phyloP scores from a whole-genome alignment of 495 filamentous ascomycete genomes.

The Xylaria scruposa region DNA sequence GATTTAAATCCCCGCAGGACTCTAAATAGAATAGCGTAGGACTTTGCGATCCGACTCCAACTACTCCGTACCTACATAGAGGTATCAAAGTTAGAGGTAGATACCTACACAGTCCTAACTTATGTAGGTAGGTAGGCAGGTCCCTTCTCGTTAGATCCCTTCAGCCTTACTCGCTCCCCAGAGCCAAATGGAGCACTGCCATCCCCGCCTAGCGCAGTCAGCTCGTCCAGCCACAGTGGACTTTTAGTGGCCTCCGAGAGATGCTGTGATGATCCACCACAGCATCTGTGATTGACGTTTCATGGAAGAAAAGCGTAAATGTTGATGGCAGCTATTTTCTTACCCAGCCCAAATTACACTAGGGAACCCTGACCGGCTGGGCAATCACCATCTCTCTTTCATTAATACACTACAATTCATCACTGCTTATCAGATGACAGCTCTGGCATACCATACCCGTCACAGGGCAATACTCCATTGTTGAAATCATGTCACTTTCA shows the following conservation, averaged over 20 bases:
- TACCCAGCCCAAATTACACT: neutral
- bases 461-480: neutral
- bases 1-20: neutral
- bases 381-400: neutral
- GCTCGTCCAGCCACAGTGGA: constrained; percentile 19
- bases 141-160: neutral
- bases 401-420: neutral
- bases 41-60: neutral
- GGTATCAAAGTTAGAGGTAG: neutral
- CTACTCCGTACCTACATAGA: no score
- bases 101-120: neutral
- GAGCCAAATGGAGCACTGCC: constrained; percentile 13
- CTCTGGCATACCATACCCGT: neutral
- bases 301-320: neutral
- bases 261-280: neutral
- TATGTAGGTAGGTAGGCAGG: neutral
- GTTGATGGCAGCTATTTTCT: constrained; percentile 19
- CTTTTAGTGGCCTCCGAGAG: constrained; percentile 7
- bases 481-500: neutral
- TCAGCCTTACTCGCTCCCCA: constrained; percentile 25
- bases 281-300: neutral
- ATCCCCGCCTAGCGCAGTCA: constrained; percentile 19
- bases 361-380: constrained; percentile 3
- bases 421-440: neutral
- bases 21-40: neutral